These are phyloP conservation scores for Gynochthodes officinalis DNA, from an alignment of 257 asterid genomes.

Conservation along the genomic window DNA sequence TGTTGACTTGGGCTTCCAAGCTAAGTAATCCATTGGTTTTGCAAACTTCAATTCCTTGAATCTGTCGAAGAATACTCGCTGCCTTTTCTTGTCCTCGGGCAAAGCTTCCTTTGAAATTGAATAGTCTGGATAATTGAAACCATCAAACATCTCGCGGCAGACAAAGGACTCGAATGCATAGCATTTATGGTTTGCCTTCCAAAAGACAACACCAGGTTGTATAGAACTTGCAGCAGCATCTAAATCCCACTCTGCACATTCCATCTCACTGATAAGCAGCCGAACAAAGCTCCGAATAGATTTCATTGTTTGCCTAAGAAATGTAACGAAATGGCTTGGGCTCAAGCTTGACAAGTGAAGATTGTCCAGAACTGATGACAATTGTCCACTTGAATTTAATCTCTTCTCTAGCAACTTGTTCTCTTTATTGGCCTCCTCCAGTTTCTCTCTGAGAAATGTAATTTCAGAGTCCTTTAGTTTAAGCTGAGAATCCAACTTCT, in stretches of 20 bases:
- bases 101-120: conserved; percentile 21
- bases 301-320: conserved; percentile 43
- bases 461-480: conserved; percentile 81
- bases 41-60: conserved; percentile 56
- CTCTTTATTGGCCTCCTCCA: conserved; percentile 52
- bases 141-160: conserved; percentile 66
- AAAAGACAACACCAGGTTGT: conserved; percentile 48
- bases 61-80: conserved; percentile 33
- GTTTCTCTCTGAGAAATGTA: conserved; percentile 62
- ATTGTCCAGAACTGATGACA: conserved; percentile 29
- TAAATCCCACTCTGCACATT: conserved; percentile 71
- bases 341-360: conserved; percentile 37
- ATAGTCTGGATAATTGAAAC: conserved; percentile 51
- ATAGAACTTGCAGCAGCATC: conserved; percentile 61
- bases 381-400: conserved; percentile 45
- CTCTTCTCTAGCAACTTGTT: conserved; percentile 59
- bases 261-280: conserved; percentile 54
- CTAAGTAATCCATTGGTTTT: conserved; percentile 52
- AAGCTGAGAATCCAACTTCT: conserved; percentile 69
- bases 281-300: conserved; percentile 60
- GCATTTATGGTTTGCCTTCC: conserved; percentile 46
- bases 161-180: conserved; percentile 75
- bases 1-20: conserved; percentile 68
- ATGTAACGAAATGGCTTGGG: conserved; percentile 50
- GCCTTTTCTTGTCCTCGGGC: conserved; percentile 22